A percentile compares a stretch with the other conserved stretches of the same genome.
Conservation (phyloP, 805 yeast genomes). For the Spathaspora hagerdaliae region DNA sequence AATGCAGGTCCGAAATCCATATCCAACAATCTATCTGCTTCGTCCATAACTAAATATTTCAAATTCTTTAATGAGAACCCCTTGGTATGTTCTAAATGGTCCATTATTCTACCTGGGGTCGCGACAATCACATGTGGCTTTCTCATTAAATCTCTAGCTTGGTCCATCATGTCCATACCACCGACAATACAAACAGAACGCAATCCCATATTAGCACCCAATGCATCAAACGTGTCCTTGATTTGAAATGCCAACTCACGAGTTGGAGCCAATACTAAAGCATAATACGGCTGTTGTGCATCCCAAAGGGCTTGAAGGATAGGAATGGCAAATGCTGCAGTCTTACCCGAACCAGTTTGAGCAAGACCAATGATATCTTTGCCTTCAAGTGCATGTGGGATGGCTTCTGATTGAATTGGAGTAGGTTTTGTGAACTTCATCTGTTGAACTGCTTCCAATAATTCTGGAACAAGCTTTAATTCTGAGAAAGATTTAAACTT, state of each 20-base stretch:
- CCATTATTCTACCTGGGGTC: conserved; percentile 92
- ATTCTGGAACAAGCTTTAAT: conserved; percentile 68
- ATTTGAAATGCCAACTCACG: conserved; percentile 85
- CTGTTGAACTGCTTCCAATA: conserved; percentile 72
- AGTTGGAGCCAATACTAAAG: conserved; percentile 83
- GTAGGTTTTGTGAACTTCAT: conserved; percentile 82
- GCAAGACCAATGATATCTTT: conserved; percentile 94
- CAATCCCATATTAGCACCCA: conserved; percentile 91
- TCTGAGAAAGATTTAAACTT: conserved; percentile 45
- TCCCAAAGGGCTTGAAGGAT: conserved; percentile 88
- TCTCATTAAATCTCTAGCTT: conserved; percentile 87
- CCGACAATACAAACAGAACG: conserved; percentile 88
- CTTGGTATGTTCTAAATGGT: conserved; percentile 87
- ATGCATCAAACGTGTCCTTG: conserved; percentile 90
- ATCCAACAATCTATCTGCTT: conserved; percentile 92
- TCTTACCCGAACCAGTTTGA: conserved; percentile 96
- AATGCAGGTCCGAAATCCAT: conserved; percentile 95
- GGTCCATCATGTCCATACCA: conserved; percentile 98
- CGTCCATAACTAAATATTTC: conserved; percentile 88
- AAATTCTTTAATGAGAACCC: conserved; percentile 80
- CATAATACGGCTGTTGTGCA: conserved; percentile 82
- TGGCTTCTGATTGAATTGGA: conserved; percentile 87
- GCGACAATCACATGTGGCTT: conserved; percentile 95
- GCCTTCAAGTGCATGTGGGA: conserved; percentile 87
- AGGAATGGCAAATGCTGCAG: conserved; percentile 98